Base-by-base conservation (phyloP, 768 basidiomycete species). In the Boletus subcaerulescens region DNA sequence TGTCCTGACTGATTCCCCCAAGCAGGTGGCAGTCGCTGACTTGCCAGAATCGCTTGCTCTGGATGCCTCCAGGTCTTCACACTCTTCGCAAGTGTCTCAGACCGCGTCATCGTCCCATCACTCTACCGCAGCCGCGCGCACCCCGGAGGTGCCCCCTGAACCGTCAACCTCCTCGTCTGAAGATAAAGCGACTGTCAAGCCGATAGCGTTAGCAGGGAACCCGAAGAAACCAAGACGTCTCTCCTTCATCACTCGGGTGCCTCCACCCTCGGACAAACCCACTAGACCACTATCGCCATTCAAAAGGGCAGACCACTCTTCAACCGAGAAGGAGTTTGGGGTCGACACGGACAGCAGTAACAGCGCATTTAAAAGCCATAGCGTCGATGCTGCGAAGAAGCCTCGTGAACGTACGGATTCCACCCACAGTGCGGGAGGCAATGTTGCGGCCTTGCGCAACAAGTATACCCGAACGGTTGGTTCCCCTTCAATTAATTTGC, bases 361-460 rank as follows among this genome's bases (percentile, higher is more conserved):
- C 44, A 59, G 52, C 39, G 45, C 57, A 40, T 61, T 44, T 44
- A 69, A 53, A 67, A 71, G 64, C 53, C 61, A 64, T 53, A 68
- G 65, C 22, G 58, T 72, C 29, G 74, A 75, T 53, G 59, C 53
- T 26, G 61, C 63, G 5, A 75, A 70, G 39, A 65, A 69, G 50
- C 35, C 63, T 15, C 60, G 82, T 4, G 81, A 85, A 48, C 76
- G 80, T 56, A 75, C 68, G 20, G 82, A 85, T 43, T 81, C 83
- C 3, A 77, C 76, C 7, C 76, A 69, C 39, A 85, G 81, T 57
- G 78, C 63, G 45, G 80, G 79, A 13, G 83, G 80, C 60, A 71
- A 86, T 24, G 88, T 91, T 43, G 85, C 88, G 41, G 81, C 82
- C 2, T 83, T 92, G 77, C 78, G 85, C 42, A 80, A 79, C 63